A percentile compares a stretch with the other conserved stretches of the same genome.
phyloP scores from a whole-genome alignment of 1,139 yeast species.

The Yamadazyma dendronema region DNA sequence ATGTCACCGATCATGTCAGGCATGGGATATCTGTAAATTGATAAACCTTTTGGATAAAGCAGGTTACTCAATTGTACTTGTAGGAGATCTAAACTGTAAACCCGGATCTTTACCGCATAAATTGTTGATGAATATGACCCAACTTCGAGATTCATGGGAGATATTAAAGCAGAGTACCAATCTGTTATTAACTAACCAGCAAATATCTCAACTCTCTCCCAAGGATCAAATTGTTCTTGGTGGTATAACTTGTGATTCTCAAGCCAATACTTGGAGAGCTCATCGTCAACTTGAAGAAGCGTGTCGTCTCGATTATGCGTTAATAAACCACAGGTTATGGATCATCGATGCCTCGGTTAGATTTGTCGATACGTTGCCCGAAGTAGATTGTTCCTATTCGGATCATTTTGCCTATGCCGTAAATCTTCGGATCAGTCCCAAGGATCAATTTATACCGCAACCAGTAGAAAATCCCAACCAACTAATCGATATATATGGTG shows the following conservation, averaged over 20 bases:
- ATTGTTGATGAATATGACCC: conserved; percentile 68
- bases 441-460: no score
- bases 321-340: conserved; percentile 57
- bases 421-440: conserved; percentile 33
- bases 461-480: no score
- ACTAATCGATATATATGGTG: conserved; percentile 43
- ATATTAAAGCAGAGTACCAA: conserved; percentile 48
- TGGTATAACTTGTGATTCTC: conserved; percentile 89
- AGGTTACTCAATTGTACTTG: conserved; percentile 83
- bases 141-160: conserved; percentile 82
- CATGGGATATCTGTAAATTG: conserved; percentile 86
- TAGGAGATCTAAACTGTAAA: conserved; percentile 87
- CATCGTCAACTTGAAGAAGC: conserved; percentile 67
- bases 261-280: conserved; percentile 82
- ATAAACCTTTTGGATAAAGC: conserved; percentile 62
- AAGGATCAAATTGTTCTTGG: conserved; percentile 67
- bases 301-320: conserved; percentile 85
- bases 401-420: conserved; percentile 92
- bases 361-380: conserved; percentile 67
- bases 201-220: conserved; percentile 55
- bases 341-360: conserved; percentile 64
- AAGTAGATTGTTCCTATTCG: conserved; percentile 66
- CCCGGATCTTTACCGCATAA: conserved; percentile 85
- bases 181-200: conserved; percentile 21
- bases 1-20: conserved; percentile 91